Evolutionary conservation across 441 rosid species (phyloP).

Genomic region (Syzygium syzygioides): DNA sequence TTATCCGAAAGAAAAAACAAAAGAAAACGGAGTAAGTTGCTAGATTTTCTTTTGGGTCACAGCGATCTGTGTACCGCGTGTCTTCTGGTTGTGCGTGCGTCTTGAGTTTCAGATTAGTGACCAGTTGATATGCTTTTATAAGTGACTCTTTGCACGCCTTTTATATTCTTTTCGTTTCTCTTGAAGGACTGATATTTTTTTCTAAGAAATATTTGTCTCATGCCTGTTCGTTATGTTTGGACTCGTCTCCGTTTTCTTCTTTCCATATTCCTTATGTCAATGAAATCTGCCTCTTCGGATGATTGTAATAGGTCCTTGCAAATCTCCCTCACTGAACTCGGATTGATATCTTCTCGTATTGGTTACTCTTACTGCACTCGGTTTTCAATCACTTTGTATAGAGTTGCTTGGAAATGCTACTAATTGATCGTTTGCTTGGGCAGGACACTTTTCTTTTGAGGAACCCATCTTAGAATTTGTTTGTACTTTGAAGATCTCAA

Average conservation of each 20-base stretch:
- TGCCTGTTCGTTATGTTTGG: background rate
- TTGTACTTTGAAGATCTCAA: too few relatives aligned
- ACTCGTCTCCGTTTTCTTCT: background rate
- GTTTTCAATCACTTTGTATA: too few relatives aligned
- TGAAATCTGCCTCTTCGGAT: background rate
- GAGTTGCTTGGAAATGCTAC: too few relatives aligned
- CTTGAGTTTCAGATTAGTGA: background rate
- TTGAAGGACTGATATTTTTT: background rate
- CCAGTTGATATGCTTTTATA: background rate
- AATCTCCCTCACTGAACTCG: background rate
- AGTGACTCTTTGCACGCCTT: slow-evolving; percentile 8
- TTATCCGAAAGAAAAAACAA: background rate
- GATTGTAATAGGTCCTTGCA: background rate
- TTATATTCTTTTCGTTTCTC: background rate
- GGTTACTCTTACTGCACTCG: too few relatives aligned
- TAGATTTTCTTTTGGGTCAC: background rate
- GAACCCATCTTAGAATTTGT: too few relatives aligned
- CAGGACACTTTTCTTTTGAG: too few relatives aligned
- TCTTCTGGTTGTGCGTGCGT: background rate
- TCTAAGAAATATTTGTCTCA: background rate
- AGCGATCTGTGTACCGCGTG: background rate
- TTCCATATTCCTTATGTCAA: background rate
- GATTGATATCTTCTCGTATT: too few relatives aligned
- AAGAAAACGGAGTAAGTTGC: background rate
- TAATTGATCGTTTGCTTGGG: too few relatives aligned